Evolutionary conservation across 306 rosid species (phyloP).

Genomic region (Cicer pinnatifidum): DNA sequence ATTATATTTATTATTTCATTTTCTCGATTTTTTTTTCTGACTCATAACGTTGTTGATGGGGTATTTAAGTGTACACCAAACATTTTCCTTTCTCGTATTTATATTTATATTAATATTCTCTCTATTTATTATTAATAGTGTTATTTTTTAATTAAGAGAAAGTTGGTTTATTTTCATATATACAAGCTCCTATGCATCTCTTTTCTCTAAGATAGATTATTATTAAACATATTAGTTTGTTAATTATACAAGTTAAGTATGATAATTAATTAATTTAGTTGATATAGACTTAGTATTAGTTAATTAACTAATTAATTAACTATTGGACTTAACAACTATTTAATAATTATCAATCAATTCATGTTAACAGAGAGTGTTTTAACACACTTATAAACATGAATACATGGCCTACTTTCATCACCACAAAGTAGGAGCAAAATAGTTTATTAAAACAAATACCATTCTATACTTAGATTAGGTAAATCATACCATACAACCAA

Average conservation of each 20-base stretch:
- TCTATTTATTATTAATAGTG: background rate
- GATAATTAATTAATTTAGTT: too few relatives aligned
- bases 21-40: too few relatives aligned
- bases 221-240: too few relatives aligned
- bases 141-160: background rate
- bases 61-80: too few relatives aligned
- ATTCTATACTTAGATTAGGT: slow-evolving; percentile 21
- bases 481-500: slow-evolving; percentile 30
- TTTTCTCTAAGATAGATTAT: background rate
- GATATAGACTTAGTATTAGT: too few relatives aligned
- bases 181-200: background rate
- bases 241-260: too few relatives aligned
- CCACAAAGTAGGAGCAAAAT: slow-evolving; percentile 8
- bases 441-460: background rate
- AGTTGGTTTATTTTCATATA: background rate
- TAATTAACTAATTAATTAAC: too few relatives aligned
- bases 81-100: background rate
- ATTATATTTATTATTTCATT: too few relatives aligned
- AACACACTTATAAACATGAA: slow-evolving; percentile 24
- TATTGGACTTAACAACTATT: too few relatives aligned
- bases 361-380: slow-evolving; percentile 9
- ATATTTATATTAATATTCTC: background rate
- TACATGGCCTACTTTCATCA: background rate
- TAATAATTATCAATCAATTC: background rate
- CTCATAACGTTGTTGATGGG: too few relatives aligned